Evolutionary conservation across 305 asterid genomes (phyloP), one percentile per base, ranked within the genome.

Genomic region (Rubia peregrina): DNA sequence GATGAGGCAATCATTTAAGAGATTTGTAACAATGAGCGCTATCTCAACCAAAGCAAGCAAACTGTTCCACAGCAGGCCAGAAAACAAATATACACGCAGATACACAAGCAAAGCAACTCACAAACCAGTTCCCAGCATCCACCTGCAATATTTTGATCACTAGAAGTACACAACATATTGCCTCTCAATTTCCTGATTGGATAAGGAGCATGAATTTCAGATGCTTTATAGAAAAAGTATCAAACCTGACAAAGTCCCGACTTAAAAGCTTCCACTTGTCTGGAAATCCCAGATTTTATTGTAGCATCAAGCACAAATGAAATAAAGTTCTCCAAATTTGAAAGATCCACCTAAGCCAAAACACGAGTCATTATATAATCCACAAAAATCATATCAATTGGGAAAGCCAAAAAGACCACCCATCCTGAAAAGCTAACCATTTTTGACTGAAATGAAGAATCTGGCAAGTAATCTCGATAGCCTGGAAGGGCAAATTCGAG

Each of bases 401-500:
- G 21, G 17, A 4, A 63, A 69, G 17, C 14, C 10, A 16, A 33
- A 43, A 69, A 13, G 68, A 71, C 53, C 72, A 65, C 68, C 77
- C 67, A 43, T 46, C 56, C 73, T 43, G 21, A 74, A 78, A 76
- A 72, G 69, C 97, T 80, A 78, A 95, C 99, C 97, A 75, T 86
- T 75, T 80, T 78, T 14, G 83, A 69, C 67, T 83, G 82, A 46
- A 87, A 74, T 33, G 80, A 80, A 60, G 85, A 75, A 55, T 49
- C 74, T 59, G 84, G 84, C 68, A 74, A 76, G 74, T 85, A 95
- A 80, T 95, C 97, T 43, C 94, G 96, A 83, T 89, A 89, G 21
- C 99, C 98, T 21, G 99, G 99, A 81, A 95, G 88, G 67, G 87
- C 77, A 78, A 88, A 95, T 82, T 90, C 99, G 76, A 95, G 91